Base-by-base conservation (phyloP, 2,329 filamentous ascomycete species). In the Fusarium pseudonygamai region DNA sequence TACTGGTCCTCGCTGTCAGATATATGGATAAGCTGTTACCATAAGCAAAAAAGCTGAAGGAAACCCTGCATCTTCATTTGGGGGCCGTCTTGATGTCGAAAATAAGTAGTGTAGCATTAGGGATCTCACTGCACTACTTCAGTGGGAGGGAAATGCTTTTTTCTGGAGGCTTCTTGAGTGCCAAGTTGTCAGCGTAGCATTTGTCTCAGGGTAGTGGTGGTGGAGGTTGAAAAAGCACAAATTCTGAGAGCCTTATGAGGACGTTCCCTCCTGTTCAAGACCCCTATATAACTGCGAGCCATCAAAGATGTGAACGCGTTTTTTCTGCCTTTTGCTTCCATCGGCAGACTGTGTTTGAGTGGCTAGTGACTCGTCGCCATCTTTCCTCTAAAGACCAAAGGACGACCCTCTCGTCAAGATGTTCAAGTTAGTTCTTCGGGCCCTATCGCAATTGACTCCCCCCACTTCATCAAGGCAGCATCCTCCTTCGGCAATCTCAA, bases 31-130 rank as follows among this genome's bases (percentile, higher is more conserved):
- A 28, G 15, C 12, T 52, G 26, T 12, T 14, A 15, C 37, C 15
- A 20, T 22, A 24, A 67, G 55, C 20, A 28, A 45, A 45, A 11
- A 43, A 58, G 65, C 45, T 69, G 65, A 69, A 39, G n/a, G 5
- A 6, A 43, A 16, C 34, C 59, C 28, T 59, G 45, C 14, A 26
- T 11, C 16, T 20, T 39, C 32, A n/a, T 52, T 53, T 69, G 67
- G 67, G 67, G 67, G 65, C 67, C 6, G 14, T 53, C 16, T 15
- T 10, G 22, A 36, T 28, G 24, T 36, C 42, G 13, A 55, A 62
- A 55, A 68, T 39, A 68, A 45, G 28, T 3, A 7, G n/a, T 36
- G 20, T 43, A 63, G 20, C 12, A 28, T 55, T 22, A 20, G n/a
- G 36, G 28, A 14, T 28, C 32, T 47, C 3, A 15, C 24, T 14